Conservation (phyloP, 139 green algal species). For the Micractinium sp. region DNA sequence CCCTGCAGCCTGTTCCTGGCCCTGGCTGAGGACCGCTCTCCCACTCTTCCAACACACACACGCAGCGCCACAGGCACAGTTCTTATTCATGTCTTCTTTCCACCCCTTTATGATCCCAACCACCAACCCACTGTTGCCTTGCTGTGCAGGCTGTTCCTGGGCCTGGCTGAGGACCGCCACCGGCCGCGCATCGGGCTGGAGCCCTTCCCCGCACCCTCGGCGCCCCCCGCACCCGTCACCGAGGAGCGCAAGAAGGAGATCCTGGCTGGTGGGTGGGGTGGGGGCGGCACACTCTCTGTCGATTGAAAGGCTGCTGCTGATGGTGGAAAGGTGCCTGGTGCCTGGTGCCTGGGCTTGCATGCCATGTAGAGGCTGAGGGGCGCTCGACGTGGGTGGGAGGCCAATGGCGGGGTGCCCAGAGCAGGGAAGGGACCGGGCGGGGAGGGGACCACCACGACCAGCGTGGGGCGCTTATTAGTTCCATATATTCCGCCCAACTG, state of each 20-base stretch:
- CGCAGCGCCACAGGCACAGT: too few relatives aligned
- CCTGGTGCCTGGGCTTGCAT: neutral
- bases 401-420: too few relatives aligned
- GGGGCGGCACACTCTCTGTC: constrained; percentile 4
- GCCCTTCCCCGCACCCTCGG: constrained; percentile 72
- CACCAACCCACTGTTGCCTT: neutral
- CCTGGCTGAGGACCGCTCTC: neutral
- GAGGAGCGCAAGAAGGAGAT: constrained; percentile 76
- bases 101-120: neutral
- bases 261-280: constrained; percentile 44
- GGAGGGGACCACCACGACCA: too few relatives aligned
- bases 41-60: neutral
- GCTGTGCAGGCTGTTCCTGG: constrained; percentile 17
- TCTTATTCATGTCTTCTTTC: too few relatives aligned
- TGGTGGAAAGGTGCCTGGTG: neutral
- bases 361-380: neutral
- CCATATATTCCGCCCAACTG: too few relatives aligned
- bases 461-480: too few relatives aligned
- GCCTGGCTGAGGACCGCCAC: constrained; percentile 54
- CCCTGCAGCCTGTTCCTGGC: neutral
- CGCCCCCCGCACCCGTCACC: constrained; percentile 68
- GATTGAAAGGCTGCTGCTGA: neutral
- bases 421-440: too few relatives aligned
- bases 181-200: constrained; percentile 66
- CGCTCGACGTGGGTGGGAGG: neutral